Evolutionary conservation across 495 filamentous ascomycete genomes (phyloP).

Genomic region (Penicillium steckii): DNA sequence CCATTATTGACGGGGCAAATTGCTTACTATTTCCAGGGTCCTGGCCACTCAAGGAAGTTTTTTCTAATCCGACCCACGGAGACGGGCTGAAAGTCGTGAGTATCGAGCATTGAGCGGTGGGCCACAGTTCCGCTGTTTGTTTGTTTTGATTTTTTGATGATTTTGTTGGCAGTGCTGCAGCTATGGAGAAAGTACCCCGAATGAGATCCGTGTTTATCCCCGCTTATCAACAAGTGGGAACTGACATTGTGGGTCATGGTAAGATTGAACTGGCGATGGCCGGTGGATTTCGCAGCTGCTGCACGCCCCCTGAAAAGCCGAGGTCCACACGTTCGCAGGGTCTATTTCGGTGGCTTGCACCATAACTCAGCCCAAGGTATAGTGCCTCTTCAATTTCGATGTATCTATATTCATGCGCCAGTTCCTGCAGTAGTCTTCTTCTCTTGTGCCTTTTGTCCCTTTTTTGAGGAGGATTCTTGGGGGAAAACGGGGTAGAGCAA

Average conservation of each 20-base stretch:
- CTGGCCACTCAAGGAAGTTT: no score
- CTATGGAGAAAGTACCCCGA: neutral
- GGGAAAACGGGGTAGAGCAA: neutral
- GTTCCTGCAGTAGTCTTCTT: neutral
- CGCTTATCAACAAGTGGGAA: neutral
- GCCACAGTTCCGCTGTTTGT: no score
- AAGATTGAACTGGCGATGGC: neutral
- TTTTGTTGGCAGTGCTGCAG: neutral
- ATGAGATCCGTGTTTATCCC: neutral
- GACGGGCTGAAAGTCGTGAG: neutral
- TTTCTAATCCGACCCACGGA: neutral
- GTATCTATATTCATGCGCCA: neutral
- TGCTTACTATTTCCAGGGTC: neutral
- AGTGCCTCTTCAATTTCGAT: neutral
- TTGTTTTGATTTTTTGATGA: no score
- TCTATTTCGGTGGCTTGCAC: conserved; percentile 1
- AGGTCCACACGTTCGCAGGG: conserved; percentile 1
- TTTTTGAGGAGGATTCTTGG: neutral
- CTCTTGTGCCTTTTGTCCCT: neutral
- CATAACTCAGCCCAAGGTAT: neutral
- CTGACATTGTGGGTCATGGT: neutral
- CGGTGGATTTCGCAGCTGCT: neutral
- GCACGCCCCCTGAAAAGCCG: neutral
- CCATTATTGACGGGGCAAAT: neutral
- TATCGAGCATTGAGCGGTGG: neutral